A percentile compares a stretch with the other conserved stretches of the same genome.
Evolutionary conservation across 2,329 filamentous ascomycete species (phyloP).

Genomic region (Corynespora cassiicola): DNA sequence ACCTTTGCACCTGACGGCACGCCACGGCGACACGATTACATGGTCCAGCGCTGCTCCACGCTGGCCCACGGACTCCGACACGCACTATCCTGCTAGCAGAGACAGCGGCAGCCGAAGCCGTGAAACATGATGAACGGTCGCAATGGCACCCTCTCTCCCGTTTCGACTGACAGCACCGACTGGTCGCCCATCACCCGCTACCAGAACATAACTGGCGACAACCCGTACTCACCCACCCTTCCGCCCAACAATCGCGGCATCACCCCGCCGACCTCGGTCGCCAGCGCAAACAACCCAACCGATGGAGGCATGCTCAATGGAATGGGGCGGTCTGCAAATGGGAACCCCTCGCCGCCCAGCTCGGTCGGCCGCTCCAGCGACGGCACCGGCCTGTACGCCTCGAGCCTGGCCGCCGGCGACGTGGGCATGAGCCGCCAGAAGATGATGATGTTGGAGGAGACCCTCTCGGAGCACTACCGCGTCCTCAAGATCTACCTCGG

Average conservation of each 20-base stretch:
- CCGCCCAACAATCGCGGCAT: conserved; percentile 42
- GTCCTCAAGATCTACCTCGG: conserved; percentile 79
- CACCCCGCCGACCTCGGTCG: conserved; percentile 44
- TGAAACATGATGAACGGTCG: conserved; percentile 46
- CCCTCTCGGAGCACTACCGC: conserved; percentile 81
- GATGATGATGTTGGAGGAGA: conserved; percentile 67
- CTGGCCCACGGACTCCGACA: conserved; percentile 11
- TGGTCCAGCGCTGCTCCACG: conserved; percentile 8
- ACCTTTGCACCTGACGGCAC: conserved; percentile 8
- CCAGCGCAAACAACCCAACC: conserved; percentile 46
- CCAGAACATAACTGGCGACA: conserved; percentile 43
- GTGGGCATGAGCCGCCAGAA: conserved; percentile 66
- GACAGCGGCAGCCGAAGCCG: conserved; percentile 16
- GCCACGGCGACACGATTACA: conserved; percentile 14
- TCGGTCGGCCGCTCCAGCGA: conserved; percentile 87
- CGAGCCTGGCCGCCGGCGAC: conserved; percentile 59
- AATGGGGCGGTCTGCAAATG: conserved; percentile 52
- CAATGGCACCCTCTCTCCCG: conserved; percentile 48
- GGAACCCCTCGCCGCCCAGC: conserved; percentile 81
- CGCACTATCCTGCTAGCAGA: conserved; percentile 14
- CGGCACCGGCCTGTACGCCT: conserved; percentile 71
- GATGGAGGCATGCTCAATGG: conserved; percentile 60
- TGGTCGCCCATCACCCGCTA: conserved; percentile 50
- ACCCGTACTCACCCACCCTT: conserved; percentile 45
- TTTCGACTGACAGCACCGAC: conserved; percentile 48